Base-by-base conservation (phyloP, 441 rosid species). In the Syzygium syzygioides region DNA sequence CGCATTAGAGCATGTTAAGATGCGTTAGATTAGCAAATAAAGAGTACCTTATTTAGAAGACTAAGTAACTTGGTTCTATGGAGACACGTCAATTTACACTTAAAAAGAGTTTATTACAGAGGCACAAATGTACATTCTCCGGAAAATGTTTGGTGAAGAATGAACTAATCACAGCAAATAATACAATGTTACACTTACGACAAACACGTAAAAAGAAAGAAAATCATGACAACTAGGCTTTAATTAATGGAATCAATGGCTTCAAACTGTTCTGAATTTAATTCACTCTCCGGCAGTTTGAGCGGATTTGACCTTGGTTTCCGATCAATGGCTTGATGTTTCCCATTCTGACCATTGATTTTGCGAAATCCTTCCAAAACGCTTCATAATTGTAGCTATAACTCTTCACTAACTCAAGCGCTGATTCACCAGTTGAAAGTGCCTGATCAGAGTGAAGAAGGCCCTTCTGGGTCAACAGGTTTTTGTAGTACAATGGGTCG, bases 401-500 rank as follows among this genome's bases (percentile, higher is more conserved):
- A 6, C 17, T 18, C 87, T 88, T 88, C 56, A 91, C 94, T 59
- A 86, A 86, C 56, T 10, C 37, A 86, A 52, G 86, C 14, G 89
- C 20, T 26, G 90, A 59, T 55, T 86, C 88, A n/a, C 90, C 89
- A 59, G 86, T 89, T 48, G 90, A 90, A 41, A 93, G 85, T 85
- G 87, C 92, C 87, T 93, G 91, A 60, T 89, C 92, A 30, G 91
- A 90, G 68, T 90, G 91, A 41, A 92, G 91, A 19, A 90, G 90
- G 79, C 91, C 92, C 93, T 79, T 91, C 50, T 89, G 80, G 1
- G 50, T 54, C 89, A 93, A 41, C 87, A 93, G 25, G 60, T 93
- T 91, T 18, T 87, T 52, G 89, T 87, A 91, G 87, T 92, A 90
- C 52, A 4, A 55, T 26, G 87, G 45, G 86, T 92, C 92, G 56